Percentiles rank a stretch among this genome's conserved stretches.
Conservation (phyloP, 805 yeast genomes). For the Sungouiozyma ichnusensis region DNA sequence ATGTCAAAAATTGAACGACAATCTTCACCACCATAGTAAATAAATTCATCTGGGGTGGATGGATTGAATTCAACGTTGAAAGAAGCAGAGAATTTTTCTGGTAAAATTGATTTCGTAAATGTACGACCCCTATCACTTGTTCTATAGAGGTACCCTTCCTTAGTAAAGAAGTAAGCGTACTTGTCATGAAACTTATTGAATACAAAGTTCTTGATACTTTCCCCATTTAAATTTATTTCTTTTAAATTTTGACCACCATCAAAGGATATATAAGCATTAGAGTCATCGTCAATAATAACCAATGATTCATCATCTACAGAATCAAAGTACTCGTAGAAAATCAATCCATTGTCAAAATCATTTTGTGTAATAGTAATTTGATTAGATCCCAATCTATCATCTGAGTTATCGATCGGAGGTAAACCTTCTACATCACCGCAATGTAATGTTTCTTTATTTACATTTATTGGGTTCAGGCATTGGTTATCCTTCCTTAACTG, state of each 20-base stretch:
- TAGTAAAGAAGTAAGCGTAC: conserved; percentile 34
- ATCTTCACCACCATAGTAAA: conserved; percentile 56
- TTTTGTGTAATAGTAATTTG: conserved; percentile 32
- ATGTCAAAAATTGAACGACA: conserved; percentile 40
- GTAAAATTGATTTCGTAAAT: conserved; percentile 40
- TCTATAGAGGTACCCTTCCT: conserved; percentile 38
- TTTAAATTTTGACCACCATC: conserved; percentile 53
- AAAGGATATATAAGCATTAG: conserved; percentile 52
- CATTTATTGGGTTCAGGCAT: conserved; percentile 17
- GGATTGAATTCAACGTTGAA: conserved; percentile 54
- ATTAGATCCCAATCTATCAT: conserved; percentile 7
- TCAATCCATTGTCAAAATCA: conserved; percentile 42
- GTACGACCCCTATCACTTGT: conserved; percentile 61
- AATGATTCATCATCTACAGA: conserved; percentile 51
- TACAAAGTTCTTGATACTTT: conserved; percentile 42
- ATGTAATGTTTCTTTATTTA: conserved; percentile 21
- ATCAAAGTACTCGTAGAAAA: conserved; percentile 40
- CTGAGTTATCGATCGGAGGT: conserved; percentile 3
- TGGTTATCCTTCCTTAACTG: conserved; percentile 10
- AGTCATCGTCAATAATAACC: conserved; percentile 44
- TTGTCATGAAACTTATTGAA: conserved; percentile 41
- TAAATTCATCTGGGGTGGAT: conserved; percentile 42
- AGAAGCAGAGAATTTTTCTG: conserved; percentile 36
- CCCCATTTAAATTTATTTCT: conserved; percentile 28
- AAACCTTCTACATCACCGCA: conserved; percentile 12